Conservation (phyloP, 257 asterid species). For the Buddleja alternifolia region DNA sequence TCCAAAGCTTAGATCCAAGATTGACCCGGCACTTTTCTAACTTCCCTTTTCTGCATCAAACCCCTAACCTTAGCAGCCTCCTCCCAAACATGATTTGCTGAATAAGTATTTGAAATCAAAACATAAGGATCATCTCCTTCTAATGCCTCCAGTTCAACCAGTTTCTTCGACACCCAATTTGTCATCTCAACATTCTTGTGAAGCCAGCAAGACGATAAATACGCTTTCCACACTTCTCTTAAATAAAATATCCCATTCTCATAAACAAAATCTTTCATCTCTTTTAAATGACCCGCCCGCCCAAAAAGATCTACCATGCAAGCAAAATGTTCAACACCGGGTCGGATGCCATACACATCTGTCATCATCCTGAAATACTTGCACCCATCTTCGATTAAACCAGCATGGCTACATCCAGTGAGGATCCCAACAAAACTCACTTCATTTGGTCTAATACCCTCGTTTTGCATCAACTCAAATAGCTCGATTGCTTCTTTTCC, state of each 20-base stretch:
- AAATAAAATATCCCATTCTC: constrained; percentile 50
- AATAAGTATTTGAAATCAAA: no score
- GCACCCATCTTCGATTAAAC: constrained; percentile 72
- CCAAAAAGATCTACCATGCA: constrained; percentile 82
- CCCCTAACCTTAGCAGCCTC: no score
- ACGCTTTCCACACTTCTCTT: constrained; percentile 74
- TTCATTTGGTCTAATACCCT: constrained; percentile 59
- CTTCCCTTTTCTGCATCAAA: no score
- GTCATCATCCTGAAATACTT: constrained; percentile 67
- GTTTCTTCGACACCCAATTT: constrained; percentile 55
- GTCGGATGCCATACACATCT: constrained; percentile 47
- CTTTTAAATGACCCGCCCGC: constrained; percentile 65
- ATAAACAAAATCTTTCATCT: constrained; percentile 55
- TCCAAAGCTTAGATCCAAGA: no score
- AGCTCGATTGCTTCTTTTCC: constrained; percentile 53
- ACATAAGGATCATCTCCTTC: no score
- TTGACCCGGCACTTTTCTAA: no score
- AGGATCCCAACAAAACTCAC: constrained; percentile 68
- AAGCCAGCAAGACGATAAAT: constrained; percentile 60
- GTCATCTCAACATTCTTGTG: constrained; percentile 69
- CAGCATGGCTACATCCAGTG: constrained; percentile 79
- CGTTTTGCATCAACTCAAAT: constrained; percentile 58
- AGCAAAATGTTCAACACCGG: constrained; percentile 57
- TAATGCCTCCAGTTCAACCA: no score
- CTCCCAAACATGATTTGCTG: no score